Base-by-base conservation (phyloP, 768 basidiomycete genomes). In the Baorangia bicolor region DNA sequence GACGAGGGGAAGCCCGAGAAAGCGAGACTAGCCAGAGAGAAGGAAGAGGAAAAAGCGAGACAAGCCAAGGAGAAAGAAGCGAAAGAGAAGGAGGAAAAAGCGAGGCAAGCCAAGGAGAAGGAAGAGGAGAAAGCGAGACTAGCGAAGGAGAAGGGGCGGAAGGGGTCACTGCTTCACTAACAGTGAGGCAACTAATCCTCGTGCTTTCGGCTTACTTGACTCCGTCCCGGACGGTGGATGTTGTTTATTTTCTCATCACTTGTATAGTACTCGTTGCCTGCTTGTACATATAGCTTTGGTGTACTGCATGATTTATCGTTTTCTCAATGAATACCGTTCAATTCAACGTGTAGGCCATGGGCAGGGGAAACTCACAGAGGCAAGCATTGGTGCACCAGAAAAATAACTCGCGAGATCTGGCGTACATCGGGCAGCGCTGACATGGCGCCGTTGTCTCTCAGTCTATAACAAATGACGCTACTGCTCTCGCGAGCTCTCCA, bases 211-310 rank as follows among this genome's bases (percentile, higher is more conserved):
- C 37, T 28, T 5, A n/a, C 9, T 4, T n/a, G 8, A 10, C 46
- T 44, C 44, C 34, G 0, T 23, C 45, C 2, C 14, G 30, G 28
- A 35, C 55, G 23, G 18, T 27, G 1, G 65, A 66, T 3, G 21
- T 40, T 18, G 18, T 56, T 21, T 62, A 57, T 57, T 28, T 45
- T 9, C 13, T 65, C 5, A 11, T 64, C n/a, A 10, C 48, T 13
- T 62, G 50, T 41, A 31, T 62, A 3, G 13, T 54, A 4, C 1
- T 62, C 1, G 2, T 59, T 4, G 14, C 11, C 0, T 25, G 45
- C n/a, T 8, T 23, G 21, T 54, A 8, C 14, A 21, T 53, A 27
- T 67, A 60, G 20, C 39, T 25, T 44, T 44, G 39, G 7, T 55
- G 50, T 64, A 51, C 25, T 44, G 20, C 45, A 53, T 34, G 38